Percentiles rank a stretch among this genome's conserved stretches.
Conservation (phyloP, 2,329 filamentous ascomycete genomes). For the Colletotrichum lupini region DNA sequence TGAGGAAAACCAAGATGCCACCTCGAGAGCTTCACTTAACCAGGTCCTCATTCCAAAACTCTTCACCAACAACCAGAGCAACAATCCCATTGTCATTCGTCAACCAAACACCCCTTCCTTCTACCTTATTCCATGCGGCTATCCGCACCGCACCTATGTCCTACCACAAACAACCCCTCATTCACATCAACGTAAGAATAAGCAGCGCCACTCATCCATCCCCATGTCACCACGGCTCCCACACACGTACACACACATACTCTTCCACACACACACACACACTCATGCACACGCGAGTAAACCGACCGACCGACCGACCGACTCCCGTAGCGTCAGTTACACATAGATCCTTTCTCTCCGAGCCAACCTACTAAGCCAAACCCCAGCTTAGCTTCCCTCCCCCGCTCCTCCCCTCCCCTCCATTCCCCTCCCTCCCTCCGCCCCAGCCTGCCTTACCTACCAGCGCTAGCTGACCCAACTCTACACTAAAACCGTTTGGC, state of each 20-base stretch:
- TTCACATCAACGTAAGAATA: not conserved
- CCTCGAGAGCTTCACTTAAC: not conserved
- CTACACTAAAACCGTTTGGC: not conserved
- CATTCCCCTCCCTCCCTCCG: not conserved
- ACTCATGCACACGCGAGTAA: not conserved
- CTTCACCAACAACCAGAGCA: not conserved
- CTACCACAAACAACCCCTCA: not conserved
- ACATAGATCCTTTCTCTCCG: constrained; percentile 24
- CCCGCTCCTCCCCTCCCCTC: not conserved
- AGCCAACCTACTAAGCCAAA: not conserved
- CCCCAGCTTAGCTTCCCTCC: not conserved
- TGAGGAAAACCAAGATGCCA: not conserved
- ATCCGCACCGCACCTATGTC: not conserved
- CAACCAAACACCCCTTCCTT: not conserved
- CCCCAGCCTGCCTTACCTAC: not conserved
- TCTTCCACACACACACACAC: not conserved
- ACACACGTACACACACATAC: not conserved
- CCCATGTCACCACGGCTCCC: not conserved
- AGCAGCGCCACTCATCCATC: not conserved
- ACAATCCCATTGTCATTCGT: not conserved
- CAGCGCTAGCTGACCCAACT: not conserved
- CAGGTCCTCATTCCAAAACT: not conserved
- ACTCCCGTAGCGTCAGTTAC: constrained; percentile 23
- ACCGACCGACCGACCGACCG: not conserved
- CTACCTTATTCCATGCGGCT: not conserved